These are phyloP conservation scores for Biscogniauxia marginata DNA, from an alignment of 2,329 filamentous ascomycete species.

Conservation along the genomic window DNA sequence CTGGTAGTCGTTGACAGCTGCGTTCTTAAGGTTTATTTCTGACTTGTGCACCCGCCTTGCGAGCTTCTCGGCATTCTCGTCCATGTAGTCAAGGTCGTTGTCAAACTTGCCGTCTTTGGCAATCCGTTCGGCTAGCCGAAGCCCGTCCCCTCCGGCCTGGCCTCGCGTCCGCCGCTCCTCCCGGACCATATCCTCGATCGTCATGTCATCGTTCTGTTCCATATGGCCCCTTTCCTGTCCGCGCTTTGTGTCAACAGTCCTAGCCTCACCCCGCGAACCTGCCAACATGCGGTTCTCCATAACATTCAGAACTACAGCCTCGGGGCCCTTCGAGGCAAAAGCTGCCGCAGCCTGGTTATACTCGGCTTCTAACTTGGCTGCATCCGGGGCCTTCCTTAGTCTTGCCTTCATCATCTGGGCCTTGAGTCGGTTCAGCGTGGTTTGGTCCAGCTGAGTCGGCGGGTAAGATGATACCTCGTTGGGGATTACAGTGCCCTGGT, in stretches of 20 bases:
- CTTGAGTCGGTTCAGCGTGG: constrained; percentile 81
- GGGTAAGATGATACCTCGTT: constrained; percentile 49
- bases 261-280: constrained; percentile 71
- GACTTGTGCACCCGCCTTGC: constrained; percentile 85
- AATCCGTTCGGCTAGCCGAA: constrained; percentile 85
- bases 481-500: constrained; percentile 58
- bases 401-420: constrained; percentile 97
- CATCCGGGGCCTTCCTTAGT: constrained; percentile 73
- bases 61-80: constrained; percentile 91
- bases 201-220: constrained; percentile 93
- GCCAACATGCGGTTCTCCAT: constrained; percentile 91
- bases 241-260: constrained; percentile 72
- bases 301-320: constrained; percentile 76
- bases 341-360: constrained; percentile 75
- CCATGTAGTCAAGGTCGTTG: constrained; percentile 93
- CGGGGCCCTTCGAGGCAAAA: constrained; percentile 55
- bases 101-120: constrained; percentile 90
- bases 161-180: constrained; percentile 86
- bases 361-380: constrained; percentile 73
- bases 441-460: constrained; percentile 66
- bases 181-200: constrained; percentile 92
- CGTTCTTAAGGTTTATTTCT: constrained; percentile 82
- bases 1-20: constrained; percentile 84
- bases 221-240: constrained; percentile 82
- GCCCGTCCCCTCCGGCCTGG: constrained; percentile 74